These are phyloP conservation scores for Aulographum hederae DNA, from an alignment of 2,329 filamentous ascomycete species.

Conservation along the genomic window DNA sequence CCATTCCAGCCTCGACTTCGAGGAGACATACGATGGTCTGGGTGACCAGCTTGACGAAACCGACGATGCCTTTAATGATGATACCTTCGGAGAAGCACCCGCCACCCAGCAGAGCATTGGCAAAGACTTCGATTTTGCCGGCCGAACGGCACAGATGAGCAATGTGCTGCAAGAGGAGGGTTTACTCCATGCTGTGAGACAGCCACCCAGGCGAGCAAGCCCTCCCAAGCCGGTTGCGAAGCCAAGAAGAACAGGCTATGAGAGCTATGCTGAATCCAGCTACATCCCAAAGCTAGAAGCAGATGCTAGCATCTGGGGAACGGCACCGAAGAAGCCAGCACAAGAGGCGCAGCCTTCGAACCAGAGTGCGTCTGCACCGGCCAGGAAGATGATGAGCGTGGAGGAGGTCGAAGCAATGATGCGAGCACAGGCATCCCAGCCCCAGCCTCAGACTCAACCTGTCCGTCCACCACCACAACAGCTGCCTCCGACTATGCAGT, in stretches of 20 bases:
- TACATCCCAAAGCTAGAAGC: conserved; percentile 82
- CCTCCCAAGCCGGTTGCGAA: conserved; percentile 29
- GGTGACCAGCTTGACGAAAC: conserved; percentile 82
- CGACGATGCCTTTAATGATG: conserved; percentile 89
- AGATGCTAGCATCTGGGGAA: conserved; percentile 84
- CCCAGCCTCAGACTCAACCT: conserved; percentile 13
- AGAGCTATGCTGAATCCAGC: conserved; percentile 71
- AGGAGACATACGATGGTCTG: conserved; percentile 92
- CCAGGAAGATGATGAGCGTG: conserved; percentile 76
- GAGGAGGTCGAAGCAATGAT: conserved; percentile 95
- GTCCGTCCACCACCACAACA: conserved; percentile 9
- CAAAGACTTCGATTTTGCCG: conserved; percentile 95
- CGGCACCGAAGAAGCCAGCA: conserved; percentile 40
- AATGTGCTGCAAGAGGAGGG: conserved; percentile 84
- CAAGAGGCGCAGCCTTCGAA: conserved; percentile 10
- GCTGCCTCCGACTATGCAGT: conserved; percentile 4
- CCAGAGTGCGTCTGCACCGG: conserved; percentile 7
- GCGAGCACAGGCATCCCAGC: conserved; percentile 48
- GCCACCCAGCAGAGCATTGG: conserved; percentile 41
- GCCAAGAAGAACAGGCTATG: conserved; percentile 66
- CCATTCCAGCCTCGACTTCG: conserved; percentile 59
- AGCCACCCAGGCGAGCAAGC: conserved; percentile 34
- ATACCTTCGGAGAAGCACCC: conserved; percentile 53
- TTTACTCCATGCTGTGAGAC: conserved; percentile 60
- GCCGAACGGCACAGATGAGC: conserved; percentile 73